Conservation (phyloP, 768 basidiomycete species). For the Clitopilus passeckerianus region DNA sequence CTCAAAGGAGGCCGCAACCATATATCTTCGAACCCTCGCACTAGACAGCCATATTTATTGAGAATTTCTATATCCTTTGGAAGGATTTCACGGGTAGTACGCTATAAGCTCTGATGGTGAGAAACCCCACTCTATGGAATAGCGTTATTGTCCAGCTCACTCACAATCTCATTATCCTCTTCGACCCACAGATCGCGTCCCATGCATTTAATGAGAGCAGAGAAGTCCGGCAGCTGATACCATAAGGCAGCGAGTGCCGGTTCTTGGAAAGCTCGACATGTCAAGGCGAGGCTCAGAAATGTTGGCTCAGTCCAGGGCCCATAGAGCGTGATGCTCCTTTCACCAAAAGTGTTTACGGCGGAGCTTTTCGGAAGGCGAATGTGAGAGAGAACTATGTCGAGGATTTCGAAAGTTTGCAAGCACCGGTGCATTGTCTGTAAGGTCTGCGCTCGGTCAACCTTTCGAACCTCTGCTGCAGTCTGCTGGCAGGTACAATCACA, state of each 20-base stretch:
- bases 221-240: background rate
- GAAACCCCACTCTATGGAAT: background rate
- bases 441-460: no score
- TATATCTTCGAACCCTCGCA: background rate
- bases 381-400: background rate
- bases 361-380: background rate
- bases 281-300: conserved; percentile 1
- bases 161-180: background rate
- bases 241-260: background rate
- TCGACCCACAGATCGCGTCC: background rate
- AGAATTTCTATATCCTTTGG: background rate
- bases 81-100: background rate
- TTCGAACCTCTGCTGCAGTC: no score
- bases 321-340: background rate
- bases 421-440: background rate
- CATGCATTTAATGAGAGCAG: background rate
- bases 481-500: no score
- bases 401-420: background rate
- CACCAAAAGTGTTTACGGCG: no score
- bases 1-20: background rate
- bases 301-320: background rate
- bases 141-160: background rate
- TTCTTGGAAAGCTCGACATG: background rate
- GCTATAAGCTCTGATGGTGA: background rate
- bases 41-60: background rate